phyloP scores from a whole-genome alignment of 495 filamentous ascomycete genomes.

The Hypoxylon cercidicola region DNA sequence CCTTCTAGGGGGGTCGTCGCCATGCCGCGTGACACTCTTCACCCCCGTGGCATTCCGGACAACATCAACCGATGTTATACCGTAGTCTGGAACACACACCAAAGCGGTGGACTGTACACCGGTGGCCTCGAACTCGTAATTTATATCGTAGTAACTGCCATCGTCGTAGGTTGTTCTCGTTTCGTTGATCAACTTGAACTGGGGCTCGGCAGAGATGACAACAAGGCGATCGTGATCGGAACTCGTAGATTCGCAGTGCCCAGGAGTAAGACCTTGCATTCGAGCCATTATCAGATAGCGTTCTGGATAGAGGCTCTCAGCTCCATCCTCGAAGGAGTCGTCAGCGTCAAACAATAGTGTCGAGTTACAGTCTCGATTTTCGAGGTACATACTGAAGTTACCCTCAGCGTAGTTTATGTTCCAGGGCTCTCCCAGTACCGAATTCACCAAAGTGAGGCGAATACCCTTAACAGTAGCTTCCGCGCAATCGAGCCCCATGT shows the following conservation, averaged over 20 bases:
- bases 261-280: constrained; percentile 9
- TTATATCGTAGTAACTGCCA: constrained; percentile 1
- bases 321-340: too few relatives aligned
- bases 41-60: constrained; percentile 20
- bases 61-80: constrained; percentile 36
- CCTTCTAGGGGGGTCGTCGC: constrained; percentile 5
- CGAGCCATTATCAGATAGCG: neutral
- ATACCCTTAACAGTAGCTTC: constrained; percentile 12
- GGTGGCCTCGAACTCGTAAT: constrained; percentile 1
- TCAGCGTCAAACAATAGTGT: neutral
- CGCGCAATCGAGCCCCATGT: constrained; percentile 37
- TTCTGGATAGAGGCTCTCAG: too few relatives aligned
- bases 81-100: constrained; percentile 39
- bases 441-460: too few relatives aligned
- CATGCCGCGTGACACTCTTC: constrained; percentile 11
- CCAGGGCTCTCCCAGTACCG: too few relatives aligned
- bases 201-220: constrained; percentile 13
- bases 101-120: constrained; percentile 26
- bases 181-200: neutral
- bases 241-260: constrained; percentile 28
- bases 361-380: constrained; percentile 1
- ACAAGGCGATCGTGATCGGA: constrained; percentile 34
- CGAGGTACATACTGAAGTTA: constrained; percentile 21
- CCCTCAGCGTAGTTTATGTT: too few relatives aligned
- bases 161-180: constrained; percentile 15